Evolutionary conservation across 1,284 basidiomycete genomes (phyloP), one percentile per base, ranked within the genome.

Genomic region (Ustilago esculenta): DNA sequence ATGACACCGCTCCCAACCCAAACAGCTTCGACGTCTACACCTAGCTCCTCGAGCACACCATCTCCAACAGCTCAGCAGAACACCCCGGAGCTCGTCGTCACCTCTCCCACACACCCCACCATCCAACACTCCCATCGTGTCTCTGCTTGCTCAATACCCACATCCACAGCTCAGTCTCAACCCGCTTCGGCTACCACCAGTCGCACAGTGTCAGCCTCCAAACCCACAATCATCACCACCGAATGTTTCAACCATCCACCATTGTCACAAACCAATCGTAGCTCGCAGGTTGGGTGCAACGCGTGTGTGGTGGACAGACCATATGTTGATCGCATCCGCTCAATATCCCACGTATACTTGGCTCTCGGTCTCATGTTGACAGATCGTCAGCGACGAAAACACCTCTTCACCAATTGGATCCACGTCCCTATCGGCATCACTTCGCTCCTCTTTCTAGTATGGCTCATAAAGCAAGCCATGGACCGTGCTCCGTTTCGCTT

Each of bases 351-450:
- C 43, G 23, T 64, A 43, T 11, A 63, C 4, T 44, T 55, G 5
- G 59, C 66, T 12, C 5, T 59, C 12, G 36, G 43, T 0, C 51
- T 69, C 0, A 33, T 60, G 10, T 58, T 73, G 52, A 36, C 47
- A 24, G 58, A 72, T 33, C 49, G 64, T 3, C 44, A 47, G 20
- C 27, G 50, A 1, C 61, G 50, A 0, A 27, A 23, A 1, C 50
- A 65, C 21, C 60, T 78, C 3, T 67, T 78, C 27, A 72, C 65
- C 30, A 55, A 72, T 14, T 78, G 75, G 75, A 32, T 78, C 20
- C 76, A 78, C 27, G 67, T 77, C 0, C 76, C 76, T 1, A 8
- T 75, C 21, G 72, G 73, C 32, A 61, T 77, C 48, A 54, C 65
- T 6, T 65, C 55, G 4, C 45, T 68, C 0, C 54, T 74, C 14